Evolutionary conservation across 2,329 filamentous ascomycete species (phyloP), one percentile per base, ranked within the genome.

Genomic region (Aspergillus sp.): DNA sequence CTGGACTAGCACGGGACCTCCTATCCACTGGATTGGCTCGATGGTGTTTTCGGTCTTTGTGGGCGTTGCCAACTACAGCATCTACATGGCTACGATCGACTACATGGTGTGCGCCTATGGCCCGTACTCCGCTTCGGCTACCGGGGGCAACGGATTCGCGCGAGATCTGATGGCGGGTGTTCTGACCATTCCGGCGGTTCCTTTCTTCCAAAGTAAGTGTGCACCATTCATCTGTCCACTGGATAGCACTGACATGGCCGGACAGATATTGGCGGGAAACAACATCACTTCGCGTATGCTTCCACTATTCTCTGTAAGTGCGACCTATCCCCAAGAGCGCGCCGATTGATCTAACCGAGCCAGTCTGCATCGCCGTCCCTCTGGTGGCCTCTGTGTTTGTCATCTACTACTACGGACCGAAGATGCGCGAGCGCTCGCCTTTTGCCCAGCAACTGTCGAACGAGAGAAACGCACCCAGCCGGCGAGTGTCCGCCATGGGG

Each of bases 71-170:
- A 81, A 81, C 45, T 72, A 68, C 37, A 57, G 61, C 11, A 78
- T 78, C 31, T 79, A 80, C 55, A 77, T 78, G 68, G 71, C 75
- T 5, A 78, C 74, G 2, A 78, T 81, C 43, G 75, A 80, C 47
- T 80, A 80, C 52, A 77, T 78, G 69, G 74, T 80, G 36, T 76
- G 72, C 33, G 75, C 76, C 2, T 82, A 82, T 46, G 78, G 76
- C 0, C 70, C 72, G 0, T 80, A 77, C 53, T 73, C 76, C 1
- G 75, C 77, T 7, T 79, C 74, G 0, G 78, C 78, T 1, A 80
- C 75, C 0, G 78, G 77, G 26, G 76, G 77, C 12, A 81, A 81
- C 43, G 78, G 75, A 11, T 80, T 78, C 53, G 68, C 75, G 15
- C 67, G 78, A 40, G 77, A 81, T 45, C 72, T 80, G 51, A 58